Conservation (phyloP, 106 monocot species). For the Narthecium ossifragum region DNA sequence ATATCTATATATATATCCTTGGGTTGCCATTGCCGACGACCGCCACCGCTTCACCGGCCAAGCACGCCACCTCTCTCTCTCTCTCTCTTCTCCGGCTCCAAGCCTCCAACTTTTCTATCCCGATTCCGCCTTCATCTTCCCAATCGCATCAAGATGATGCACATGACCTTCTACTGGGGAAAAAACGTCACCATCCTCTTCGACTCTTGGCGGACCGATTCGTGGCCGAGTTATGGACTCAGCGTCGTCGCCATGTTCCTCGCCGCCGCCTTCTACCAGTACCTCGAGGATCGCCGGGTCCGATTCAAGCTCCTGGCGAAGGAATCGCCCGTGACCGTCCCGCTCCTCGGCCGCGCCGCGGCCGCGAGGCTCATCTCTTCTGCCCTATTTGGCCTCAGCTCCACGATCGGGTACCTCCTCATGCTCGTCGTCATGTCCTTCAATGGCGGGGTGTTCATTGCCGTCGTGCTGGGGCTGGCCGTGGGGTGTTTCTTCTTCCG, state of each 20-base stretch:
- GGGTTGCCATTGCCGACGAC: too few species aligned
- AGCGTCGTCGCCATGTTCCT: slow-evolving; percentile 66
- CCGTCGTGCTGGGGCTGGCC: slow-evolving; percentile 47
- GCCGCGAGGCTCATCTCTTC: slow-evolving; percentile 18
- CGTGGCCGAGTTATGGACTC: slow-evolving; percentile 63
- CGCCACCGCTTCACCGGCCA: too few species aligned
- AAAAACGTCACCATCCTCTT: slow-evolving; percentile 73
- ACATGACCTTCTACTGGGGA: slow-evolving; percentile 99
- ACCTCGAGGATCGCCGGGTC: slow-evolving; percentile 63
- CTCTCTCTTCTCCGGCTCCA: too few species aligned
- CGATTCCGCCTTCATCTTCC: not conserved
- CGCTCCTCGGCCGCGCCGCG: not conserved
- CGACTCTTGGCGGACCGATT: slow-evolving; percentile 60
- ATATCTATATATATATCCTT: too few species aligned
- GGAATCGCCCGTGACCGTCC: slow-evolving; percentile 31
- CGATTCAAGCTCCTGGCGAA: slow-evolving; percentile 42
- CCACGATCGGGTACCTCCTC: slow-evolving; percentile 81
- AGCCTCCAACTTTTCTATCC: not conserved
- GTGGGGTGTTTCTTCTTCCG: slow-evolving; percentile 67
- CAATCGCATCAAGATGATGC: slow-evolving; percentile 64
- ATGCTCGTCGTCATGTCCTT: slow-evolving; percentile 99
- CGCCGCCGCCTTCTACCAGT: slow-evolving; percentile 82
- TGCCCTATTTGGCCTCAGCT: slow-evolving; percentile 58
- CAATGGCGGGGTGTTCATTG: slow-evolving; percentile 76
- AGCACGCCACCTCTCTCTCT: not conserved